Conservation (phyloP, 345 rosid genomes). For the Anastatica hierochuntica region DNA sequence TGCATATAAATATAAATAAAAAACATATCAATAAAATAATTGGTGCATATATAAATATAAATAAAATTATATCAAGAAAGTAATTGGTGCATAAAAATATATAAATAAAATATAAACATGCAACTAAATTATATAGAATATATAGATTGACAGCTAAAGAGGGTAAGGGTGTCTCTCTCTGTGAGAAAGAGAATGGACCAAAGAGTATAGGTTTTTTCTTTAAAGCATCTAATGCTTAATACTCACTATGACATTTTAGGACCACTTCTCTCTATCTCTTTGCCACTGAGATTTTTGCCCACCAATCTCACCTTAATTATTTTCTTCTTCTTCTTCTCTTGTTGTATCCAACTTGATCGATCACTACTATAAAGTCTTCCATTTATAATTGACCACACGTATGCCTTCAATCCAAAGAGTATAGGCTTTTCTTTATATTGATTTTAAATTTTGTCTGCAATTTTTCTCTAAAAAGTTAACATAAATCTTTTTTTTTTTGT, state of each 20-base stretch:
- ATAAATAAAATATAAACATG: neutral
- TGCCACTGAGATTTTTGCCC: slow-evolving; percentile 29
- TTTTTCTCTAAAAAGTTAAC: no score
- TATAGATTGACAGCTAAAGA: slow-evolving; percentile 24
- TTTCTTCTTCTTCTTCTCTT: slow-evolving; percentile 14
- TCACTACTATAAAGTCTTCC: slow-evolving; percentile 14
- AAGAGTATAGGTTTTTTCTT: slow-evolving; percentile 28
- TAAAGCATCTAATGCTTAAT: slow-evolving; percentile 28
- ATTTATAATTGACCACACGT: no score
- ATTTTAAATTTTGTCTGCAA: no score
- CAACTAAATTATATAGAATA: slow-evolving; percentile 4
- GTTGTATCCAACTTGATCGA: slow-evolving; percentile 22
- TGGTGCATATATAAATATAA: no score
- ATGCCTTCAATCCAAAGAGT: no score
- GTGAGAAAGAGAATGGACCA: slow-evolving; percentile 27
- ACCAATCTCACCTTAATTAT: slow-evolving; percentile 14
- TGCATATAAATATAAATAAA: no score
- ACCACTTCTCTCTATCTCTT: slow-evolving; percentile 26
- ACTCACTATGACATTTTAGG: slow-evolving; percentile 19
- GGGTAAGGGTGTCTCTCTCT: no score
- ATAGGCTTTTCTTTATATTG: no score
- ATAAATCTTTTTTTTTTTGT: no score
- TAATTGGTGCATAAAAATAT: neutral
- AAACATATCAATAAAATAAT: no score
- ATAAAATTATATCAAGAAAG: no score